phyloP scores from a whole-genome alignment of 2,329 filamentous ascomycete genomes.

The Penicillium sp. region DNA sequence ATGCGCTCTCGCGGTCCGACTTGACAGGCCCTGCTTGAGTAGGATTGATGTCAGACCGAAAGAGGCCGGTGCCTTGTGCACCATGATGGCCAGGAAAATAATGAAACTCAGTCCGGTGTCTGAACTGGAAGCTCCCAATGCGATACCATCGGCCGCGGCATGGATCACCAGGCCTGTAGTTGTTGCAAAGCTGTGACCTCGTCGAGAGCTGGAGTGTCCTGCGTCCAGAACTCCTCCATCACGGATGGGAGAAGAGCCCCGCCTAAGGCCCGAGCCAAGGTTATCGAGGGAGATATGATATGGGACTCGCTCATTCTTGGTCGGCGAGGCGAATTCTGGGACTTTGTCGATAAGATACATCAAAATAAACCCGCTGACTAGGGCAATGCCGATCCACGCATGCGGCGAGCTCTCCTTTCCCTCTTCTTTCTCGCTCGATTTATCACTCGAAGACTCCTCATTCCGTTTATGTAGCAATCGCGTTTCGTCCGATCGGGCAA shows the following conservation, averaged over 20 bases:
- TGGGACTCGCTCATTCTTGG: conserved; percentile 64
- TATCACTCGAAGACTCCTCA: conserved; percentile 33
- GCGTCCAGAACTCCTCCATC: conserved; percentile 39
- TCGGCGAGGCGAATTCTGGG: conserved; percentile 67
- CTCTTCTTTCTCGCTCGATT: conserved; percentile 42
- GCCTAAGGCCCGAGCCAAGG: conserved; percentile 58
- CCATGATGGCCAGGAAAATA: conserved; percentile 94
- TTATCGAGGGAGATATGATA: conserved; percentile 88
- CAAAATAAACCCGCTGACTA: conserved; percentile 84
- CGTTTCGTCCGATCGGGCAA: conserved; percentile 10
- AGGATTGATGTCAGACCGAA: conserved; percentile 91
- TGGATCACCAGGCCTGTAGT: conserved; percentile 96
- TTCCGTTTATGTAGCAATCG: conserved; percentile 25
- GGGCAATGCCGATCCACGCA: conserved; percentile 81
- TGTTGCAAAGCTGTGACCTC: conserved; percentile 66
- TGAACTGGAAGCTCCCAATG: conserved; percentile 84
- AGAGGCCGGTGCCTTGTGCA: conserved; percentile 93
- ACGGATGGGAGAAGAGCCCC: conserved; percentile 40
- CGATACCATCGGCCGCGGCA: conserved; percentile 90
- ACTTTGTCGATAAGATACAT: conserved; percentile 96
- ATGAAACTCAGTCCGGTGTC: conserved; percentile 79
- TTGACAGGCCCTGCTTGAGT: conserved; percentile 85
- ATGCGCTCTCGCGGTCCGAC: conserved; percentile 78
- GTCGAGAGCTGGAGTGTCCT: conserved; percentile 26
- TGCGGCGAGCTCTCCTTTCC: conserved; percentile 52